phyloP scores from a whole-genome alignment of 495 filamentous ascomycete species.

The Parathielavia appendiculata region DNA sequence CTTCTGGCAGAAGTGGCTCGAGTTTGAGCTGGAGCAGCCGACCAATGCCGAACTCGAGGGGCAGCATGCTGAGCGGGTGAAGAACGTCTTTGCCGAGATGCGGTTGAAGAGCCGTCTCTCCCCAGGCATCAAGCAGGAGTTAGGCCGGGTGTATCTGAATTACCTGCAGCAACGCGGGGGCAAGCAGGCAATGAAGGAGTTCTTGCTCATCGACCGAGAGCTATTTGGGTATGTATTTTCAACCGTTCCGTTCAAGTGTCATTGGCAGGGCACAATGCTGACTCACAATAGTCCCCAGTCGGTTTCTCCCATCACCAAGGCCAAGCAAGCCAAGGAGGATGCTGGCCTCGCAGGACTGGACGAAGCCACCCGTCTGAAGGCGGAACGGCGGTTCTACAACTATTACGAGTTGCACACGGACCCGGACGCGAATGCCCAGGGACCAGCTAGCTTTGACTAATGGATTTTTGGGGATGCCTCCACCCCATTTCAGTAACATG shows the following conservation, averaged over 20 bases:
- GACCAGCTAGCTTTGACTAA: slow-evolving; percentile 41
- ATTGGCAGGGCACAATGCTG: slow-evolving; percentile 8
- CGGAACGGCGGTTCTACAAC: slow-evolving; percentile 58
- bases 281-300: slow-evolving; percentile 42
- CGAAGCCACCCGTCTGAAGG: slow-evolving; percentile 55
- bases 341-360: slow-evolving; percentile 56
- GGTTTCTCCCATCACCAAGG: slow-evolving; percentile 37
- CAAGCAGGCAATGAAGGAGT: slow-evolving; percentile 81
- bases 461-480: neutral
- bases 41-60: slow-evolving; percentile 60
- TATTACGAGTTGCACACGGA: slow-evolving; percentile 62
- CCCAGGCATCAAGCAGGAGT: slow-evolving; percentile 62
- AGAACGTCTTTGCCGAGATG: slow-evolving; percentile 74
- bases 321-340: slow-evolving; percentile 53
- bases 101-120: slow-evolving; percentile 68
- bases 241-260: neutral
- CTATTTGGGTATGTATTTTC: slow-evolving; percentile 66
- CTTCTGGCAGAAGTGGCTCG: slow-evolving; percentile 88
- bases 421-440: slow-evolving; percentile 37
- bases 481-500: neutral
- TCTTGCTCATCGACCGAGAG: slow-evolving; percentile 76
- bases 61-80: slow-evolving; percentile 66
- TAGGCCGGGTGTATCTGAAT: slow-evolving; percentile 72
- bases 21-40: slow-evolving; percentile 86
- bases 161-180: slow-evolving; percentile 82